Conservation (phyloP, 192 early-diverging fungal species). For the Coemansia sp. region DNA sequence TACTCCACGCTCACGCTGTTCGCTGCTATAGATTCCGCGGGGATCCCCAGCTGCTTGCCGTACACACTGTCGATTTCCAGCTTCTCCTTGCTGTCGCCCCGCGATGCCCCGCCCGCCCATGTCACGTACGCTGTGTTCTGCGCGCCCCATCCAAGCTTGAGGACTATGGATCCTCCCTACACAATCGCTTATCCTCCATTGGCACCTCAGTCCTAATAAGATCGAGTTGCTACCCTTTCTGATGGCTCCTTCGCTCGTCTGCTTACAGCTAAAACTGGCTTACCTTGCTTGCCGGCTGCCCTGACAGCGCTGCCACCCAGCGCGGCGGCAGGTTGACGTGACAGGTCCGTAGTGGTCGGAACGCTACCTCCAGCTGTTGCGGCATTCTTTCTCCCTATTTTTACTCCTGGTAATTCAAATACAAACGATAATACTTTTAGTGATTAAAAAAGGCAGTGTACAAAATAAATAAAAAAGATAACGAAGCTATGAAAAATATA, state of each 20-base stretch:
- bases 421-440: neutral
- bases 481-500: neutral
- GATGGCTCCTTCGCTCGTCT: neutral
- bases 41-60: constrained; percentile 64
- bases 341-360: constrained; percentile 65
- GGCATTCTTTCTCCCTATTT: constrained; percentile 44
- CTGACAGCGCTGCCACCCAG: constrained; percentile 73
- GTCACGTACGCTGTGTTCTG: constrained; percentile 25
- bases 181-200: neutral
- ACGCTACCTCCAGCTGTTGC: constrained; percentile 64
- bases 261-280: neutral
- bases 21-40: constrained; percentile 26
- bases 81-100: constrained; percentile 11
- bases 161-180: constrained; percentile 40
- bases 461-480: neutral
- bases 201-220: neutral
- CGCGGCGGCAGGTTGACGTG: constrained; percentile 73
- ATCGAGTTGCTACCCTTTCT: neutral
- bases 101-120: constrained; percentile 45
- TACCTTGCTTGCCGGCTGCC: constrained; percentile 63
- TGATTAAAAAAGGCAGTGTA: neutral
- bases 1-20: constrained; percentile 53
- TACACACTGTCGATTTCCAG: constrained; percentile 76
- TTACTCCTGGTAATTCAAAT: neutral
- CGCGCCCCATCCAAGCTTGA: constrained; percentile 30